These are phyloP conservation scores for Vigna reflexopilosa DNA, from an alignment of 306 rosid genomes.

Conservation along the genomic window DNA sequence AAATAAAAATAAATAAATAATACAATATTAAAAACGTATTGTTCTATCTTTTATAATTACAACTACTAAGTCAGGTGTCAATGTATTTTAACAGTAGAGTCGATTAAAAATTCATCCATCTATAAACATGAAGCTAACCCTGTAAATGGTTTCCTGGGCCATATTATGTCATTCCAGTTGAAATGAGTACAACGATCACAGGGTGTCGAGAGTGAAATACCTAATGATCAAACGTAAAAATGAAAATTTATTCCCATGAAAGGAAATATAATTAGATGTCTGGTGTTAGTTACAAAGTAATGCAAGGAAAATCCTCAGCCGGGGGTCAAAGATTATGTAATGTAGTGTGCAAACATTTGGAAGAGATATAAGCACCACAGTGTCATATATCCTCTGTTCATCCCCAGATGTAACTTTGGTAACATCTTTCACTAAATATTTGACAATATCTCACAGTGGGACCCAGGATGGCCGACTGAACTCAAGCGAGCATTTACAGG, in stretches of 20 bases:
- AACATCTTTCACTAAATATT: slow-evolving; percentile 53
- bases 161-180: background rate
- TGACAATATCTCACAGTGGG: slow-evolving; percentile 50
- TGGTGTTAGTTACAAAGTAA: slow-evolving; percentile 52
- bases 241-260: slow-evolving; percentile 28
- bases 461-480: slow-evolving; percentile 45
- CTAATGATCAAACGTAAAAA: slow-evolving; percentile 11
- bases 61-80: background rate
- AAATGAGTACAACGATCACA: slow-evolving; percentile 24
- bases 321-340: slow-evolving; percentile 52
- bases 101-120: too few species aligned
- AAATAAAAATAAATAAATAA: background rate
- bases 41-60: background rate
- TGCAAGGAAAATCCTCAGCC: slow-evolving; percentile 53
- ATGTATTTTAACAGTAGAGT: background rate
- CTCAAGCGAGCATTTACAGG: slow-evolving; percentile 64
- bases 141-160: too few species aligned
- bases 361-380: slow-evolving; percentile 41
- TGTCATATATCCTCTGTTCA: slow-evolving; percentile 38
- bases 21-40: background rate
- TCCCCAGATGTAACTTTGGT: slow-evolving; percentile 51
- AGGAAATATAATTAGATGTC: slow-evolving; percentile 46
- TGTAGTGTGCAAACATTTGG: slow-evolving; percentile 41
- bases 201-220: background rate
- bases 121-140: slow-evolving; percentile 11